These are phyloP conservation scores for Schoenoplectus tabernaemontani DNA, from an alignment of 202 grass and related monocot genomes.

Conservation along the genomic window DNA sequence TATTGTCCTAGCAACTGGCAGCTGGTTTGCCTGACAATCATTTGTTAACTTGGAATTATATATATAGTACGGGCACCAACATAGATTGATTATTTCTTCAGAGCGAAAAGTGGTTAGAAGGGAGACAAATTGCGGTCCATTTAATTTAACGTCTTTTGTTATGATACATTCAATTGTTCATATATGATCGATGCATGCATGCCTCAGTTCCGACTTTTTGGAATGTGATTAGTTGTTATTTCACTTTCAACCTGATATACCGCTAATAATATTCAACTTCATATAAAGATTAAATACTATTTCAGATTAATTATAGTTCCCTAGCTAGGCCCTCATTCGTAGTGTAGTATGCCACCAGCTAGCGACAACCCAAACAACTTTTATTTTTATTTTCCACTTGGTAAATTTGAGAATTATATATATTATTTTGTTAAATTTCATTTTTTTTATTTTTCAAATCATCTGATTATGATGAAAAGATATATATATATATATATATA, in stretches of 20 bases:
- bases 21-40: background rate
- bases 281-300: background rate
- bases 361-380: no score
- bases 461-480: no score
- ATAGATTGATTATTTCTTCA: background rate
- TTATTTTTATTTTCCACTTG: no score
- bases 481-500: no score
- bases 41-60: background rate
- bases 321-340: background rate
- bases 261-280: background rate
- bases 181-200: background rate
- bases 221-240: constrained; percentile 2
- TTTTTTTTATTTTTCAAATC: no score
- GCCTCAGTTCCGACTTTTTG: background rate
- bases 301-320: background rate
- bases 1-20: background rate
- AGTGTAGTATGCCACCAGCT: no score
- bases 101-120: background rate
- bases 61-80: background rate
- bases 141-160: background rate
- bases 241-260: constrained; percentile 5
- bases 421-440: no score
- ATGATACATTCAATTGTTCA: background rate
- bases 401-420: no score
- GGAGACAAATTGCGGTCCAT: background rate